Evolutionary conservation across 495 filamentous ascomycete species (phyloP), one percentile per base, ranked within the genome.

Genomic region (Pseudotulostoma volvatum): DNA sequence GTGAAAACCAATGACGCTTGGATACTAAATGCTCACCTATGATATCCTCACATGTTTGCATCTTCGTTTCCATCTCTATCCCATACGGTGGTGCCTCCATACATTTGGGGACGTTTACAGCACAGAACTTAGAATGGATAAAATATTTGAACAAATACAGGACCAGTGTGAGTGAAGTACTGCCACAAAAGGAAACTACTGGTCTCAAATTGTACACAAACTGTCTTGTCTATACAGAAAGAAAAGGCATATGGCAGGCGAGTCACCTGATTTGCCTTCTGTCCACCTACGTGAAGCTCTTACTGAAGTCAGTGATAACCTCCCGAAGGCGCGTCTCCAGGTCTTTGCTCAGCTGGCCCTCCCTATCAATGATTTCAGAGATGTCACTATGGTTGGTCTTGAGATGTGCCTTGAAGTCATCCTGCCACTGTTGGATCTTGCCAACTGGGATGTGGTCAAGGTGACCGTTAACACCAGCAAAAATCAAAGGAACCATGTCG

Each of bases 401-500:
- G 54, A 97, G 67, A 73, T 93, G 81, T 49, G 79, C 64, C 32
- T 93, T 70, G 79, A 94, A 84, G 66, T 97, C 92, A 53, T 78
- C 47, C 71, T 97, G 90, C 82, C 90, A 95, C 52, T 69, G 60
- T 43, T 86, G 76, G 56, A 95, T 78, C 75, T 81, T 87, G 68
- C 46, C 60, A 50, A 93, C 87, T 42, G 87, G 87, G 47, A 95
- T 74, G 46, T 47, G 60, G 69, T 95, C 87, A 45, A 95, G 78
- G 67, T 73, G 70, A 68, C 90, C 90, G 64, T 97, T 97, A 65
- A 97, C 84, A 87, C 90, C 90, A 52, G 90, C 90, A 69, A 79
- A 97, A 73, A 97, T 96, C 45, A 97, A 78, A 47, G 90, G 90
- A 70, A 97, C 90, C 86, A 96, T 95, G 68, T 96, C 90, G 72